Evolutionary conservation across 129 eudicot species (phyloP).

Genomic region (Centella asiatica): DNA sequence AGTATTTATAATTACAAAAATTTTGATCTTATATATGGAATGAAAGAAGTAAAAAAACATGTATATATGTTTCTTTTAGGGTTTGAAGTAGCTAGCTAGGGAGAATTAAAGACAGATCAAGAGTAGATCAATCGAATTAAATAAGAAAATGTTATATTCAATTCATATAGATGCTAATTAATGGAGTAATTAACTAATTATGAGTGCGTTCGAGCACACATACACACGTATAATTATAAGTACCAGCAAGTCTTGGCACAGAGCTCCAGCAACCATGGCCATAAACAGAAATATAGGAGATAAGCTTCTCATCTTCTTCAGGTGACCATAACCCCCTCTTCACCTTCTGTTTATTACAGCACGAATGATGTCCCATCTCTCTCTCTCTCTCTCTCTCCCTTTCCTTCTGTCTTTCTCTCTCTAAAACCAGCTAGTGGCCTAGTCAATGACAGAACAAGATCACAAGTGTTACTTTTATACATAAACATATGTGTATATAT

Average conservation of each 20-base stretch:
- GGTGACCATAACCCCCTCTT: constrained; percentile 90
- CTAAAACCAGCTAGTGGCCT: neutral
- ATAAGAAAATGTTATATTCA: no score
- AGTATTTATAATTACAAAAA: no score
- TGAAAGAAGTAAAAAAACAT: no score
- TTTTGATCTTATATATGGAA: no score
- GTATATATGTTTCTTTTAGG: no score
- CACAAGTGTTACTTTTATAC: neutral
- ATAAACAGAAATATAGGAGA: constrained; percentile 54
- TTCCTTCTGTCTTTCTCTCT: neutral
- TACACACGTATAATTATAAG: neutral
- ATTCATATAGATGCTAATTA: no score
- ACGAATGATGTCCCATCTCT: constrained; percentile 64
- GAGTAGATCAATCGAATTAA: no score
- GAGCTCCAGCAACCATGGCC: constrained; percentile 96
- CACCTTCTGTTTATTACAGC: constrained; percentile 86
- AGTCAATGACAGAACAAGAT: constrained; percentile 1
- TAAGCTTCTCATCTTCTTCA: constrained; percentile 83
- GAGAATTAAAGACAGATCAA: neutral
- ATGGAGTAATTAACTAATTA: no score
- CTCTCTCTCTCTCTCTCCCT: constrained; percentile 6
- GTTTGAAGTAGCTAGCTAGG: no score
- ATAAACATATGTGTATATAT: neutral
- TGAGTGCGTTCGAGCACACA: no score
- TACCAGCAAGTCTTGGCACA: constrained; percentile 86